Conservation (phyloP, 495 filamentous ascomycete species). For the Usnea hakonensis region DNA sequence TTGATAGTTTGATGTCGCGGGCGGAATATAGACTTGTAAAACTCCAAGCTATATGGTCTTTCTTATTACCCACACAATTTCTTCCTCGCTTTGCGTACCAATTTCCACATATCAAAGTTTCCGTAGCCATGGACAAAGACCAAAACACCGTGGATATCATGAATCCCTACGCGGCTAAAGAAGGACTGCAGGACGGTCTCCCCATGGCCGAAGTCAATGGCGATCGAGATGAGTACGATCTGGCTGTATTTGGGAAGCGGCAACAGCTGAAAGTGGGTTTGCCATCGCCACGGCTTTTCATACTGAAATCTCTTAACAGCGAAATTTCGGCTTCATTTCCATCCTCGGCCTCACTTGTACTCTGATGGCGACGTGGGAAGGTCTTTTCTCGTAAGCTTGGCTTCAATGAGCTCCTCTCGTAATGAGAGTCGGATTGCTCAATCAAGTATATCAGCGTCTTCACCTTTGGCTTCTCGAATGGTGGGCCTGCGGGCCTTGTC, state of each 20-base stretch:
- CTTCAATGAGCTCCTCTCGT: not conserved
- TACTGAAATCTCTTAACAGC: slow-evolving; percentile 13
- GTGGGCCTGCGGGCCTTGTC: slow-evolving; percentile 31
- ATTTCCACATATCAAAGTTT: too few relatives aligned
- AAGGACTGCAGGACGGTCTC: too few relatives aligned
- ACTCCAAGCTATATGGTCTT: too few relatives aligned
- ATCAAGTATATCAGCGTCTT: not conserved
- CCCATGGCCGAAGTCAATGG: too few relatives aligned
- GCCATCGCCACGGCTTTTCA: slow-evolving; percentile 19
- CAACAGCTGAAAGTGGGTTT: slow-evolving; percentile 34
- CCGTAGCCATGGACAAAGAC: too few relatives aligned
- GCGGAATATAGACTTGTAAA: too few relatives aligned
- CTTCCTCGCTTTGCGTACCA: too few relatives aligned
- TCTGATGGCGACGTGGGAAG: slow-evolving; percentile 34
- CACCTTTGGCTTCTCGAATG: slow-evolving; percentile 23
- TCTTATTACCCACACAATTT: too few relatives aligned
- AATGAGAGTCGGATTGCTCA: not conserved
- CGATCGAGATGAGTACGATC: slow-evolving; percentile 32
- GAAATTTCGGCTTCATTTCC: slow-evolving; percentile 33
- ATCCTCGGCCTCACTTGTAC: slow-evolving; percentile 31
- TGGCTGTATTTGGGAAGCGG: slow-evolving; percentile 42
- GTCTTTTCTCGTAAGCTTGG: slow-evolving; percentile 12
- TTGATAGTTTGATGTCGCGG: too few relatives aligned
- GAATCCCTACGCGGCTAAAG: too few relatives aligned
- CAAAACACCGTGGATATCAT: too few relatives aligned